Evolutionary conservation across 495 filamentous ascomycete genomes (phyloP), one percentile per base, ranked within the genome.

Genomic region (Neurospora pannonica): DNA sequence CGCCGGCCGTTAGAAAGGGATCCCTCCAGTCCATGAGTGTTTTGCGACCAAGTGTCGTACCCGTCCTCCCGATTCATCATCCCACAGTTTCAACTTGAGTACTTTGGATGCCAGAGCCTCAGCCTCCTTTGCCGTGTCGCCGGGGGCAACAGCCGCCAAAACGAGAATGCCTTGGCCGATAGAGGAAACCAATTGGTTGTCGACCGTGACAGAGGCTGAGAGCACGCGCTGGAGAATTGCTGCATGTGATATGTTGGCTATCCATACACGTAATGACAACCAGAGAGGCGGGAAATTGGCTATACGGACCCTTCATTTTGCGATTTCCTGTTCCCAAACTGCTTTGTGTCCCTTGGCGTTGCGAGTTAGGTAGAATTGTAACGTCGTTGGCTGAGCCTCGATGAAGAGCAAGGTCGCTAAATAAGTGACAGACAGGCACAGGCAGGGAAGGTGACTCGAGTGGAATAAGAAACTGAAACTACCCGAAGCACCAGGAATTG

Each of bases 131-230:
- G 90, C 88, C 1, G 93, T 97, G 79, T 99, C 97, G 71, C 94
- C 93, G 34, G 94, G 93, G 21, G 92, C 93, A 24, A 99, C 89
- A 38, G 94, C 97, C 36, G 94, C 94, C 77, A 99, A 91, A 19
- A 98, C 94, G 3, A 99, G 86, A 48, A 99, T 85, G 38, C 97
- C 97, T 80, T 91, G 92, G 48, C 93, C 93, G 77, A 99, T 98
- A 1, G 90, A 90, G 2, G 97, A 98, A 9, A 99, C 89, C 39
- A 97, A 81, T 78, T 97, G 86, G 74, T 92, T 90, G 79, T 98
- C 95, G n/a, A 99, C 94, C 11, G 93, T 97, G 78, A 99, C 97
- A n/a, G 97, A 97, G 72, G 97, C 97, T 24, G 96, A 98, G 71
- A 95, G 91, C 73, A 98, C 97, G 73, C 97, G 88, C 83, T 99